Base-by-base conservation (phyloP, 805 yeast genomes). In the Saturnispora serradocipensis region DNA sequence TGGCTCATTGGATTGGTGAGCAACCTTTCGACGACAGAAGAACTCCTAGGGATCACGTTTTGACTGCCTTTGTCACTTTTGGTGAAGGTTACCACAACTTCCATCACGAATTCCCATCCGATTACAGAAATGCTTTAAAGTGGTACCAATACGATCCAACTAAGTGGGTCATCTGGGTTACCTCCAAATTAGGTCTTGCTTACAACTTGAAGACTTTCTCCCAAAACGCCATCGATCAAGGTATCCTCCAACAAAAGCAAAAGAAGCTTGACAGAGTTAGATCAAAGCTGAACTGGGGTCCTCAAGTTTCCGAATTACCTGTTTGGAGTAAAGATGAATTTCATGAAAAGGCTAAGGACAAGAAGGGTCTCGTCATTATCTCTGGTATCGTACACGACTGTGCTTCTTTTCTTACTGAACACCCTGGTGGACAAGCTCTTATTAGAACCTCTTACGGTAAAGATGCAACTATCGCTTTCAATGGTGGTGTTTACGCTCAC, bases 81-180 rank as follows among this genome's bases (percentile, higher is more conserved):
- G 95, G 95, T 68, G 95, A 86, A 71, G 95, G 95, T 56, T 85
- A 86, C 74, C 93, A 86, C 64, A 86, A 86, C 71, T 86, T 86
- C 81, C 95, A 86, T 68, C 95, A 86, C 67, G 95, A 86, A 73
- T 86, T 86, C 77, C 93, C 95, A 61, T 78, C 87, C 18, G 95
- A 86, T 71, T 86, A 86, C 77, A 80, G 95, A 77, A 86, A 86
- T 65, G 93, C 93, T 36, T 75, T 86, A 64, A 83, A 80, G 65
- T 86, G 93, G 93, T 86, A 82, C 73, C 91, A 86, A 74, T 86
- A 81, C 64, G 95, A 86, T 66, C 95, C 95, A 58, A 85, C 93
- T 47, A 86, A 86, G 70, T 61, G 78, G 46, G 60, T 76, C 49
- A 84, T 86, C 59, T 85, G 74, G 67, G 28, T 67, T 6, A 68